A percentile compares a stretch with the other conserved stretches of the same genome.
Conservation (phyloP, 129 eudicot species). For the Calendula officinalis region DNA sequence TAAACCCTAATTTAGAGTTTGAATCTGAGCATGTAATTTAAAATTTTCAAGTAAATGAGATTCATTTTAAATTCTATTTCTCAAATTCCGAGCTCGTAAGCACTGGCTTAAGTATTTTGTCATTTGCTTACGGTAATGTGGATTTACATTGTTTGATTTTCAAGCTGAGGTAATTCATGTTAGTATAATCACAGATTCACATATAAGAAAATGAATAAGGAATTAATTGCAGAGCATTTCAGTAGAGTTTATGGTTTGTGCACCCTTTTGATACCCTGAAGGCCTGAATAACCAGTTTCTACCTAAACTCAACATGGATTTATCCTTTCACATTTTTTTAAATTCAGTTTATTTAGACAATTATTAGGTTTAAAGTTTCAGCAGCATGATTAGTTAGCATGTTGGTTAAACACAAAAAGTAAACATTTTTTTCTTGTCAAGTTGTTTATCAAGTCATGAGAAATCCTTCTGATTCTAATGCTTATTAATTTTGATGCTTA, state of each 20-base stretch:
- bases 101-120: neutral
- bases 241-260: neutral
- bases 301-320: too few species aligned
- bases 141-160: slow-evolving; percentile 11
- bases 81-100: neutral
- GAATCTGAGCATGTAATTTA: neutral
- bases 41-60: neutral
- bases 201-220: neutral
- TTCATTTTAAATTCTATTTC: neutral
- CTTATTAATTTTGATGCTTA: neutral
- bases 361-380: too few species aligned
- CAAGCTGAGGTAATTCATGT: neutral
- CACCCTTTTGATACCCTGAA: too few species aligned
- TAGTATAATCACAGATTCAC: slow-evolving; percentile 9
- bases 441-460: too few species aligned
- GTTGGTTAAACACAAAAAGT: too few species aligned
- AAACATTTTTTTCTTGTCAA: too few species aligned
- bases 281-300: too few species aligned
- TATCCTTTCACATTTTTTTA: too few species aligned
- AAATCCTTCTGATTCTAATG: too few species aligned
- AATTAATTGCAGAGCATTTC: too few species aligned
- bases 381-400: neutral
- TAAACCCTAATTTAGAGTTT: slow-evolving; percentile 28
- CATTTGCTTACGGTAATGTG: neutral
- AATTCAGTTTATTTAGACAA: too few species aligned